Conservation (phyloP, 257 asterid genomes). For the Schizonepeta tenuifolia region DNA sequence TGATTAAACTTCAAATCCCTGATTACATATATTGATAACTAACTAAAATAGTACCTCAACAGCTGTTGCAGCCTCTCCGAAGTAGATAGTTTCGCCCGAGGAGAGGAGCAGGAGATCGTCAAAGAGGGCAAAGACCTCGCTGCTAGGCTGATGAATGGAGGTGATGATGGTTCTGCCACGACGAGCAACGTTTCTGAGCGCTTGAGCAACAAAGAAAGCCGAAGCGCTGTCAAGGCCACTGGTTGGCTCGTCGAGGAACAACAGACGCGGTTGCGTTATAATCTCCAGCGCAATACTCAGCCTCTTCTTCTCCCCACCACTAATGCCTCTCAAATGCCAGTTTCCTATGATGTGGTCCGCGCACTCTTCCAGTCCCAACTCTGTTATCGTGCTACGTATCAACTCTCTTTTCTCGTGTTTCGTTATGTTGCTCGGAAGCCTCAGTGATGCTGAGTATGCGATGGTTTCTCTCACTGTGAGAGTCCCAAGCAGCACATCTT, state of each 20-base stretch:
- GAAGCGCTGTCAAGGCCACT: constrained; percentile 89
- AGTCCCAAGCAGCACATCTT: constrained; percentile 77
- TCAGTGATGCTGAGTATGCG: constrained; percentile 66
- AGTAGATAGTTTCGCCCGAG: constrained; percentile 67
- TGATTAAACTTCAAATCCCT: too few species aligned
- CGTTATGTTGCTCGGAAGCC: constrained; percentile 59
- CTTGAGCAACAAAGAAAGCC: constrained; percentile 74
- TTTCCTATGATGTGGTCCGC: constrained; percentile 73
- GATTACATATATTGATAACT: neutral
- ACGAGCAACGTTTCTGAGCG: constrained; percentile 62
- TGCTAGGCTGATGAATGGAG: constrained; percentile 95
- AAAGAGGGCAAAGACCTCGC: constrained; percentile 86
- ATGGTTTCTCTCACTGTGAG: constrained; percentile 83
- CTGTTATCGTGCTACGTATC: constrained; percentile 56
- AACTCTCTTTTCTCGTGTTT: constrained; percentile 43
- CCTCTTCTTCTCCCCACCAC: constrained; percentile 96
- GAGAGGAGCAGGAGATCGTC: constrained; percentile 81
- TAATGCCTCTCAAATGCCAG: constrained; percentile 90
- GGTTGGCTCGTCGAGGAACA: constrained; percentile 91
- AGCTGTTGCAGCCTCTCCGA: constrained; percentile 72
- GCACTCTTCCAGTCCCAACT: constrained; percentile 83
- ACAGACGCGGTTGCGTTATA: constrained; percentile 63
- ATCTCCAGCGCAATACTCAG: constrained; percentile 89
- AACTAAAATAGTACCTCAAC: constrained; percentile 53
- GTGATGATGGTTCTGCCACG: constrained; percentile 70